A percentile compares a stretch with the other conserved stretches of the same genome.
Conservation (phyloP, 2,329 filamentous ascomycete genomes). For the Aspergillus versicolor region DNA sequence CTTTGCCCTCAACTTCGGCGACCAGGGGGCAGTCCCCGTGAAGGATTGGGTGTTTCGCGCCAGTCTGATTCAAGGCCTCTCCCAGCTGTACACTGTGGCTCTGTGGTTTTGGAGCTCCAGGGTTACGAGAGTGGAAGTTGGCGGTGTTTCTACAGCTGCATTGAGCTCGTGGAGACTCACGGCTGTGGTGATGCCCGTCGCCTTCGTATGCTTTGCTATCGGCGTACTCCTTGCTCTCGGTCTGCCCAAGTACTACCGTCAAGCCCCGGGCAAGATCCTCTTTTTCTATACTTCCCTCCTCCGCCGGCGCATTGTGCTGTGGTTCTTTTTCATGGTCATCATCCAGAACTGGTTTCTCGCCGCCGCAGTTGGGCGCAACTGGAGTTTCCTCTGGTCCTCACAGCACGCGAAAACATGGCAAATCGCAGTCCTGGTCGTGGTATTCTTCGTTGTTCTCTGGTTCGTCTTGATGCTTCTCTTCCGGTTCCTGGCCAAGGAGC, state of each 20-base stretch:
- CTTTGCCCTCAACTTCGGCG: slow-evolving; percentile 67
- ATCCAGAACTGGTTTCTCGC: slow-evolving; percentile 68
- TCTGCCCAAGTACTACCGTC: slow-evolving; percentile 66
- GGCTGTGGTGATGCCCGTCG: slow-evolving; percentile 59
- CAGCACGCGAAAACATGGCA: slow-evolving; percentile 57
- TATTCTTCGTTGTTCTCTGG: slow-evolving; percentile 59
- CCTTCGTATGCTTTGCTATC: slow-evolving; percentile 57
- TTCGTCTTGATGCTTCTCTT: slow-evolving; percentile 47
- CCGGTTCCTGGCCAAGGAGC: slow-evolving; percentile 58
- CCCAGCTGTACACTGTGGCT: slow-evolving; percentile 64
- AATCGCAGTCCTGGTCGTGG: slow-evolving; percentile 52
- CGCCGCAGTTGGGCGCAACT: slow-evolving; percentile 66
- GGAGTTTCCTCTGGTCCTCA: slow-evolving; percentile 63
- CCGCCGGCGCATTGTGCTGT: slow-evolving; percentile 64
- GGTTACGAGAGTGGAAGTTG: slow-evolving; percentile 33
- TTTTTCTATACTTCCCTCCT: slow-evolving; percentile 64
- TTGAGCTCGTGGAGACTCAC: slow-evolving; percentile 42
- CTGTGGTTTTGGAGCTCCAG: slow-evolving; percentile 65
- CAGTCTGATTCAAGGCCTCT: slow-evolving; percentile 64
- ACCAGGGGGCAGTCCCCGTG: slow-evolving; percentile 61
- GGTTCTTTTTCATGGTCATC: slow-evolving; percentile 65
- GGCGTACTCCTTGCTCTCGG: slow-evolving; percentile 58
- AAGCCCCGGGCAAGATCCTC: slow-evolving; percentile 62
- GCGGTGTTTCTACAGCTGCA: no score
- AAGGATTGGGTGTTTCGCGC: slow-evolving; percentile 67